A percentile compares a stretch with the other conserved stretches of the same genome.
Evolutionary conservation across 2,329 filamentous ascomycete species (phyloP).

Genomic region (Ceratocystis destructans): DNA sequence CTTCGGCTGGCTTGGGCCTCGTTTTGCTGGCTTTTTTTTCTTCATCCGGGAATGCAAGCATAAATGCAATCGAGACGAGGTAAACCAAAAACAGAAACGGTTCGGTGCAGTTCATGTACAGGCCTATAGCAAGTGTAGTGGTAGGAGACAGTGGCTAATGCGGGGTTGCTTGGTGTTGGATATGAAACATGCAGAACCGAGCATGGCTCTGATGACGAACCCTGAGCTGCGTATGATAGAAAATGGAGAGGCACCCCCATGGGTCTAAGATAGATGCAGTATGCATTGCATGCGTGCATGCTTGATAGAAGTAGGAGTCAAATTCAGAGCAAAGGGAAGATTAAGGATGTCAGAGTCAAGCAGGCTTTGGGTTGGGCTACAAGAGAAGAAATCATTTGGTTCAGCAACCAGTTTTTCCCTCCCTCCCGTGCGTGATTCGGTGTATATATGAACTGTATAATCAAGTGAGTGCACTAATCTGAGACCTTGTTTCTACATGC

Average conservation of each 20-base stretch:
- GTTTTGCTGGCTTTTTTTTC: too few species aligned
- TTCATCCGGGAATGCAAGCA: too few species aligned
- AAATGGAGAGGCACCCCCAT: neutral
- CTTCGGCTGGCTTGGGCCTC: neutral
- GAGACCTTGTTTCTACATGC: conserved; percentile 5
- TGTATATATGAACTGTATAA: neutral
- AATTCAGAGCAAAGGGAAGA: neutral
- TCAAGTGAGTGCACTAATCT: neutral
- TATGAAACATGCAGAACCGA: conserved; percentile 4
- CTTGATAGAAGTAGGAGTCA: neutral
- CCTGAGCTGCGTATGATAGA: neutral
- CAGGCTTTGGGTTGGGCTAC: neutral
- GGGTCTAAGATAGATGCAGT: neutral
- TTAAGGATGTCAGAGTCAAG: neutral
- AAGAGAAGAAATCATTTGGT: neutral
- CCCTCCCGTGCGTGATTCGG: neutral
- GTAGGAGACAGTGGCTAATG: neutral
- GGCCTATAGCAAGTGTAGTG: too few species aligned
- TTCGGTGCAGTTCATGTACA: too few species aligned
- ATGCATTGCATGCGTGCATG: neutral
- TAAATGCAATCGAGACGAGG: too few species aligned
- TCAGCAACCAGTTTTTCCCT: neutral
- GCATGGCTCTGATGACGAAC: neutral
- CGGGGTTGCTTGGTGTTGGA: neutral
- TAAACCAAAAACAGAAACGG: too few species aligned